These are phyloP conservation scores for Cladobotryum mycophilum DNA, from an alignment of 2,329 filamentous ascomycete species.

Conservation along the genomic window DNA sequence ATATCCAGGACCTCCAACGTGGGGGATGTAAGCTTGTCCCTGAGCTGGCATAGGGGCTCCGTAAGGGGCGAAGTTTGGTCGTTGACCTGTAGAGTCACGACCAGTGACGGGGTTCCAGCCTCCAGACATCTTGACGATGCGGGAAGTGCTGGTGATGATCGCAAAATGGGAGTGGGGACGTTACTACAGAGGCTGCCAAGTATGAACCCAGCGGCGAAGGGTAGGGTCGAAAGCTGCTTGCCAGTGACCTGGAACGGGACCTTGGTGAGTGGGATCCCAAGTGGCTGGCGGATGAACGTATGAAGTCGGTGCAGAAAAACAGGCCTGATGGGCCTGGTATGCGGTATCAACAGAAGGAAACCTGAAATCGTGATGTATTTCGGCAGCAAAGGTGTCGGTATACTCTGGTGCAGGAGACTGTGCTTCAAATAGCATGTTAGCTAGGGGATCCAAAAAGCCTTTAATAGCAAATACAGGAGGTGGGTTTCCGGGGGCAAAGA, in stretches of 20 bases:
- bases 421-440: constrained; percentile 1
- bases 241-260: constrained; percentile 30
- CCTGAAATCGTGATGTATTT: neutral
- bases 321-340: neutral
- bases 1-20: constrained; percentile 31
- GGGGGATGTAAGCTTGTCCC: constrained; percentile 33
- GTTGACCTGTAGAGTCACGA: constrained; percentile 28
- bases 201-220: constrained; percentile 29
- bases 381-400: neutral
- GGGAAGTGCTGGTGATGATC: neutral
- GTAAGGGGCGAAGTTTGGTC: constrained; percentile 28
- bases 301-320: neutral
- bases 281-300: constrained; percentile 10
- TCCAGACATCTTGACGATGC: constrained; percentile 27
- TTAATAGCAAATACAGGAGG: neutral
- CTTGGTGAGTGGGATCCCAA: constrained; percentile 26
- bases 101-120: constrained; percentile 36
- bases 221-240: constrained; percentile 25
- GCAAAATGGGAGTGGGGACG: neutral
- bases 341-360: neutral
- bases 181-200: constrained; percentile 27
- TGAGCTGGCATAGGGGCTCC: constrained; percentile 28
- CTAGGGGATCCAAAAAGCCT: neutral
- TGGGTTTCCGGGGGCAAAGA: too few relatives aligned
- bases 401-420: neutral